phyloP scores from a whole-genome alignment of 441 rosid species.

The Breynia disticha region DNA sequence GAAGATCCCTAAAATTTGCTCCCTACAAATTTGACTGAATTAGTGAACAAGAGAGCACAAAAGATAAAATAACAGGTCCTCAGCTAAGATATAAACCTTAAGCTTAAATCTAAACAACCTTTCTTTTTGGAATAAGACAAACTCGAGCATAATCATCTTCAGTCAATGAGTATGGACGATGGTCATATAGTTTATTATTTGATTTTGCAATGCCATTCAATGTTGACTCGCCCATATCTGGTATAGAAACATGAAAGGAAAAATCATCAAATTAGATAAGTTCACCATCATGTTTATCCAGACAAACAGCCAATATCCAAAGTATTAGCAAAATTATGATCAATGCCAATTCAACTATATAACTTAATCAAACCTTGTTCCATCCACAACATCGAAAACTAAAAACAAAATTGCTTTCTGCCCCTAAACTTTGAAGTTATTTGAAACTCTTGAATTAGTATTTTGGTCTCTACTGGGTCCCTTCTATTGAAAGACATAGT shows the following conservation, averaged over 20 bases:
- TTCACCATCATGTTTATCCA: too few relatives aligned
- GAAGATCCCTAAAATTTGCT: constrained; percentile 83
- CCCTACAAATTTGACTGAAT: constrained; percentile 33
- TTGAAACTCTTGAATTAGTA: too few relatives aligned
- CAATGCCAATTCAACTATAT: too few relatives aligned
- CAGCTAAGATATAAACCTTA: neutral
- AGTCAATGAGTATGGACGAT: constrained; percentile 38
- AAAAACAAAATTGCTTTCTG: too few relatives aligned
- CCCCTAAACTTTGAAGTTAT: too few relatives aligned
- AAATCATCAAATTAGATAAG: neutral
- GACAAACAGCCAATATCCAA: too few relatives aligned
- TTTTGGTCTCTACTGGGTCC: too few relatives aligned
- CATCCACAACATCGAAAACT: too few relatives aligned
- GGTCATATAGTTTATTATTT: constrained; percentile 45
- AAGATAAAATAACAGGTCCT: neutral
- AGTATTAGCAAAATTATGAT: too few relatives aligned
- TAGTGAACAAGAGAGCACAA: neutral
- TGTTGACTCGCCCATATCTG: constrained; percentile 56
- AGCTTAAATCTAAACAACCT: constrained; percentile 30
- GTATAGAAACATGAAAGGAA: neutral
- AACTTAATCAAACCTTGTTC: too few relatives aligned
- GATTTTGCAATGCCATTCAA: constrained; percentile 18
- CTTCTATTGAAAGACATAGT: too few relatives aligned
- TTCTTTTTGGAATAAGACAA: constrained; percentile 72
- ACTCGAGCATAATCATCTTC: constrained; percentile 62